These are phyloP conservation scores for Aspergillus jensenii DNA, from an alignment of 2,329 filamentous ascomycete genomes.

Conservation along the genomic window DNA sequence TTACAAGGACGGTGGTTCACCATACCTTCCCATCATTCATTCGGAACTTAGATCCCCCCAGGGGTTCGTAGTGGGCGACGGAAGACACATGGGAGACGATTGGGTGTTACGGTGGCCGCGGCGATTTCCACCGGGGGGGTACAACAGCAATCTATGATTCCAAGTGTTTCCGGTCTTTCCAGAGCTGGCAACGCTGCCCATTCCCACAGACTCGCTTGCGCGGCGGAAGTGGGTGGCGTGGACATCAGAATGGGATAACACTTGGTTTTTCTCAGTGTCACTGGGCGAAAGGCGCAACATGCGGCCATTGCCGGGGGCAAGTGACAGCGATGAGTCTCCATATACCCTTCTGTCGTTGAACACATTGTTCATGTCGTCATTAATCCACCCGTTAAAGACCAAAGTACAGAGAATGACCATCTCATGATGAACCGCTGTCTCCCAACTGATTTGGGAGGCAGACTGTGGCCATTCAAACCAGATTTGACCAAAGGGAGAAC, in stretches of 20 bases:
- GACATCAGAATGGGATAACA: slow-evolving; percentile 6
- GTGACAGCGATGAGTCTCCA: neutral
- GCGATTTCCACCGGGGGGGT: slow-evolving; percentile 6
- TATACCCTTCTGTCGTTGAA: neutral
- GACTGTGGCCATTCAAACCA: slow-evolving; percentile 29
- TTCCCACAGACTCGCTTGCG: slow-evolving; percentile 10
- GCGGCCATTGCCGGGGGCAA: neutral
- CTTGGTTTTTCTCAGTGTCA: neutral
- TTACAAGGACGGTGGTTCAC: neutral
- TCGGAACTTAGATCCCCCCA: neutral
- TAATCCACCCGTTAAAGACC: slow-evolving; percentile 22
- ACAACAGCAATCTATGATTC: slow-evolving; percentile 14
- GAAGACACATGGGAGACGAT: slow-evolving; percentile 23
- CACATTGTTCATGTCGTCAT: slow-evolving; percentile 7
- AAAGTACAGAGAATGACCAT: slow-evolving; percentile 22
- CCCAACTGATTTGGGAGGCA: slow-evolving; percentile 19
- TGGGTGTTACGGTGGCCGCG: slow-evolving; percentile 22
- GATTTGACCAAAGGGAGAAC: slow-evolving; percentile 28
- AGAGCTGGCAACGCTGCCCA: neutral
- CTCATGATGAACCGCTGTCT: slow-evolving; percentile 24
- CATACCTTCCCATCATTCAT: neutral
- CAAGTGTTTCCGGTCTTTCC: slow-evolving; percentile 8
- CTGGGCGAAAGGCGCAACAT: slow-evolving; percentile 5
- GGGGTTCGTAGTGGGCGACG: slow-evolving; percentile 6
- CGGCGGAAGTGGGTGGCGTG: slow-evolving; percentile 14